phyloP scores from a whole-genome alignment of 305 asterid genomes.

The Striga hermonthica region DNA sequence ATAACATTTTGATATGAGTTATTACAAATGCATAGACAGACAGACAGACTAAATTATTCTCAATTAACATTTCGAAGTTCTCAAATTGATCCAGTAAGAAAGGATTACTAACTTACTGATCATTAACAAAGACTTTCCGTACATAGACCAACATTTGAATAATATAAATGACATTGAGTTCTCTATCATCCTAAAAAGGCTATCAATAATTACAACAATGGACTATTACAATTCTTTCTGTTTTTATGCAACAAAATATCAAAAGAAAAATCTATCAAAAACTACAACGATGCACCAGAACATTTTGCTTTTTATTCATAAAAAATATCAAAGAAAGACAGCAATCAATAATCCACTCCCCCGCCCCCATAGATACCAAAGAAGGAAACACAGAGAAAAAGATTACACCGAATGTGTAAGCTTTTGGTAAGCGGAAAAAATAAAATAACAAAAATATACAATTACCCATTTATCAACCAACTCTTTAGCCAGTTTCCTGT shows the following conservation, averaged over 20 bases:
- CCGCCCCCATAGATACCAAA: too few species aligned
- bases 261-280: too few species aligned
- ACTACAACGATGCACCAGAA: too few species aligned
- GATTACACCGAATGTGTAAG: background rate
- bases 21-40: background rate
- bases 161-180: background rate
- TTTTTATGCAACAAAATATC: background rate
- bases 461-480: constrained; percentile 98
- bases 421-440: background rate
- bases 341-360: too few species aligned
- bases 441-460: constrained; percentile 6
- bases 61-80: background rate
- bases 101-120: background rate
- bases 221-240: background rate
- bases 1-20: constrained; percentile 27
- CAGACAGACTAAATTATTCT: background rate
- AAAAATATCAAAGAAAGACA: too few species aligned
- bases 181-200: background rate
- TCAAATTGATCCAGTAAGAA: background rate
- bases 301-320: too few species aligned
- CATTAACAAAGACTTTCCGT: background rate
- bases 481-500: constrained; percentile 87
- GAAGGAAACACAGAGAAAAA: background rate
- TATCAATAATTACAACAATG: background rate
- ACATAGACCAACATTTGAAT: background rate